phyloP scores from a whole-genome alignment of 371 early-diverging fungal genomes.

The Catenaria anguillulae region DNA sequence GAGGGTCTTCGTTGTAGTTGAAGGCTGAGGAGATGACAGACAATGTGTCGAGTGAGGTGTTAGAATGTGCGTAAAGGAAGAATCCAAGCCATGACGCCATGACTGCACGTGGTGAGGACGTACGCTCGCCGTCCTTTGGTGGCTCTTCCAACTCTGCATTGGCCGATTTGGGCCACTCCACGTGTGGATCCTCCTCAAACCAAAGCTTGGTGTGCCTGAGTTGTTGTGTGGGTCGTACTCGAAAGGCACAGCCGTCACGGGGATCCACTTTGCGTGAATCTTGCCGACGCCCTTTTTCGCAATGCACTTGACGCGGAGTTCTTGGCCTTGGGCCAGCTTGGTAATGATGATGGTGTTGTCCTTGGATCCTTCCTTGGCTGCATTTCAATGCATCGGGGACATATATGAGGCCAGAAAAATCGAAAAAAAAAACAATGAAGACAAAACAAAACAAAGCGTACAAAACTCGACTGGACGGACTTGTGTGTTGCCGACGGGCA shows the following conservation, averaged over 20 bases:
- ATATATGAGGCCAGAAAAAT: no score
- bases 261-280: constrained; percentile 98
- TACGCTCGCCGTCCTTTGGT: constrained; percentile 42
- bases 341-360: constrained; percentile 75
- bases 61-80: not conserved
- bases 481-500: no score
- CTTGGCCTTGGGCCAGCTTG: constrained; percentile 86
- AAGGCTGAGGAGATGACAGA: no score
- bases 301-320: constrained; percentile 69
- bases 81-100: not conserved
- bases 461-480: no score
- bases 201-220: constrained; percentile 86
- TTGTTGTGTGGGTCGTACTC: constrained; percentile 97
- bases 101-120: no score
- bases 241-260: constrained; percentile 82
- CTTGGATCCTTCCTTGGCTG: no score
- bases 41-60: constrained; percentile 5
- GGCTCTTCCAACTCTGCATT: constrained; percentile 56
- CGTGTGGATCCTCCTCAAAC: constrained; percentile 73
- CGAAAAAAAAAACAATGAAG: no score
- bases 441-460: no score
- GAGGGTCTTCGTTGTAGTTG: constrained; percentile 72
- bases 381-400: no score
- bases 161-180: constrained; percentile 76
- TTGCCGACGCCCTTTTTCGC: constrained; percentile 91